phyloP scores from a whole-genome alignment of 2,329 filamentous ascomycete species.

The Phyllosticta citriasiana region DNA sequence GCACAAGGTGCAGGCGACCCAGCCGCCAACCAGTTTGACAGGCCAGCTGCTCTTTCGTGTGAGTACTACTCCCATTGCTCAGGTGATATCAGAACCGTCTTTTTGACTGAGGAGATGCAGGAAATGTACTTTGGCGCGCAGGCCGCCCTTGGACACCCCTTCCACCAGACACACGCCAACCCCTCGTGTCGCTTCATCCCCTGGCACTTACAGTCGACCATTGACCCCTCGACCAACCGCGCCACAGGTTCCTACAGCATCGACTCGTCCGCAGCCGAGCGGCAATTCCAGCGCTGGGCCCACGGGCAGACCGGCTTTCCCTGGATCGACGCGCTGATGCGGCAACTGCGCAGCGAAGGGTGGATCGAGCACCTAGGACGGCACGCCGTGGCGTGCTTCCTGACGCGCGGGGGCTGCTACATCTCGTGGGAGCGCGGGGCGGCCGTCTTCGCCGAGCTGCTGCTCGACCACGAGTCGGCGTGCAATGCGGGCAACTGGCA shows the following conservation, averaged over 20 bases:
- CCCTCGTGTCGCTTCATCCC: conserved; percentile 62
- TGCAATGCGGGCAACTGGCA: conserved; percentile 72
- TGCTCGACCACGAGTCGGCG: conserved; percentile 65
- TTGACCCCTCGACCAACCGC: conserved; percentile 30
- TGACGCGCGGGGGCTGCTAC: conserved; percentile 71
- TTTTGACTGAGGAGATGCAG: background rate
- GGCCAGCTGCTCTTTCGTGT: conserved; percentile 62
- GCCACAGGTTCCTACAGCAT: conserved; percentile 51
- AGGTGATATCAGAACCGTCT: background rate
- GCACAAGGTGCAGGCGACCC: conserved; percentile 22
- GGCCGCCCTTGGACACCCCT: conserved; percentile 53
- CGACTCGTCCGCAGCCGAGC: conserved; percentile 52
- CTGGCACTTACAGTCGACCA: conserved; percentile 62
- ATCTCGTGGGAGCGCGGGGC: conserved; percentile 70
- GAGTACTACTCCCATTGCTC: background rate
- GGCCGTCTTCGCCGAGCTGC: conserved; percentile 66
- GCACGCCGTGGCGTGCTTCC: conserved; percentile 69
- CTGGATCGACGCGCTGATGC: conserved; percentile 74
- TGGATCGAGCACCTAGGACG: conserved; percentile 75
- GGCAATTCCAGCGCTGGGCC: conserved; percentile 60
- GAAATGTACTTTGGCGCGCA: conserved; percentile 81
- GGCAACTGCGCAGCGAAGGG: conserved; percentile 59
- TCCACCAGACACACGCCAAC: conserved; percentile 57
- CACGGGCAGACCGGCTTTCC: conserved; percentile 63
- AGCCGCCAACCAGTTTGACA: conserved; percentile 57